Conservation (phyloP, 805 yeast genomes). For the Helenozyma baotianmanensis region DNA sequence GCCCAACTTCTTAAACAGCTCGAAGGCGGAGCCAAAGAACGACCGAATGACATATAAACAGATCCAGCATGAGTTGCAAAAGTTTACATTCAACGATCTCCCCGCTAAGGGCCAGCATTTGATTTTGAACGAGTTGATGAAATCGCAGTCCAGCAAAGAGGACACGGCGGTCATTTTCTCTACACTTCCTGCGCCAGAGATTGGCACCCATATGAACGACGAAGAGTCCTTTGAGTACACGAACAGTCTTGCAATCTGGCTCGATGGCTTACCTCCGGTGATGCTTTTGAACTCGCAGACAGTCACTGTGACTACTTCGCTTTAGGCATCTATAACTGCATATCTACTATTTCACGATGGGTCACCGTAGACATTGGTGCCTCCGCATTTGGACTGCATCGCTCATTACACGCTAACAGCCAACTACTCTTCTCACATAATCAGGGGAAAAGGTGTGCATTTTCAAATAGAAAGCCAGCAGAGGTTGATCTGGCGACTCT, state of each 20-base stretch:
- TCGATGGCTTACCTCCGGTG: slow-evolving; percentile 77
- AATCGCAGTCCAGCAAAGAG: slow-evolving; percentile 45
- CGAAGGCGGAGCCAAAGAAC: not conserved
- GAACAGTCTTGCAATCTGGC: slow-evolving; percentile 73
- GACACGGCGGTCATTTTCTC: slow-evolving; percentile 74
- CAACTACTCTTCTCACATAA: not conserved
- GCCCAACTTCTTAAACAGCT: not conserved
- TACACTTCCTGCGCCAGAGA: slow-evolving; percentile 82
- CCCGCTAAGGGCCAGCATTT: slow-evolving; percentile 91
- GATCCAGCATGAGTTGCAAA: slow-evolving; percentile 33
- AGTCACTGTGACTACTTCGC: slow-evolving; percentile 92
- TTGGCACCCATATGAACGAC: slow-evolving; percentile 73
- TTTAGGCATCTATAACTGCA: slow-evolving; percentile 42
- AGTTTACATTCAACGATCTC: slow-evolving; percentile 68
- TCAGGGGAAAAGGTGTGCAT: slow-evolving; percentile 9
- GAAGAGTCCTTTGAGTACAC: slow-evolving; percentile 71
- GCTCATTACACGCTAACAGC: too few species aligned
- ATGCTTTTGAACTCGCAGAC: slow-evolving; percentile 85
- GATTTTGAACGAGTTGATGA: slow-evolving; percentile 83
- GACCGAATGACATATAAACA: slow-evolving; percentile 27
- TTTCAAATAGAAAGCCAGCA: not conserved
- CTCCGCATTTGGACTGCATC: too few species aligned
- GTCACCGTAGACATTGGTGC: too few species aligned
- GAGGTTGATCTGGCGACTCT: not conserved
- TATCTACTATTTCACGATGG: too few species aligned